These are phyloP conservation scores for Globisporangium emineosum DNA, from an alignment of 352 stramenopile species.

Conservation along the genomic window DNA sequence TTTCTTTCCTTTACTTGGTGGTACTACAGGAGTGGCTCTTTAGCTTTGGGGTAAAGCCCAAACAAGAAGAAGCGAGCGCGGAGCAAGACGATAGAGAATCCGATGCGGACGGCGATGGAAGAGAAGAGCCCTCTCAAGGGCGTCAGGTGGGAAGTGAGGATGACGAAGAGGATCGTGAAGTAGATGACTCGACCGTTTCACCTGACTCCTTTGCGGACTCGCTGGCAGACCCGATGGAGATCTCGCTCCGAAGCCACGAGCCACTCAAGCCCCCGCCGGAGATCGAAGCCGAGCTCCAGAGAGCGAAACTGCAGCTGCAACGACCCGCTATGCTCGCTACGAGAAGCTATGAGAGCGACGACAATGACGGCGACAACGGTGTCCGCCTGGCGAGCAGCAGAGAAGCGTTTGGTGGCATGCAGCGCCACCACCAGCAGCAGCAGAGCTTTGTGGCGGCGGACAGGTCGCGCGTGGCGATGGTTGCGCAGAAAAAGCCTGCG, in stretches of 20 bases:
- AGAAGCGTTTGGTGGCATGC: background rate
- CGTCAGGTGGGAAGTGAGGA: background rate
- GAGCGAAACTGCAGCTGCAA: conserved; percentile 24
- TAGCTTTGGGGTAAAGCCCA: conserved; percentile 5
- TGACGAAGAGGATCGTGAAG: background rate
- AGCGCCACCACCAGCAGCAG: background rate
- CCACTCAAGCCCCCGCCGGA: conserved; percentile 38
- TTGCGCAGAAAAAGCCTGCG: conserved; percentile 16
- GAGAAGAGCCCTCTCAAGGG: conserved; percentile 6
- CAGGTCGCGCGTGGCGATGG: background rate
- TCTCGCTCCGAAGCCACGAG: conserved; percentile 21
- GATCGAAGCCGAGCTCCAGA: conserved; percentile 37
- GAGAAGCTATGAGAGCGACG: background rate
- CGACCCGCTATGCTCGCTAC: conserved; percentile 16
- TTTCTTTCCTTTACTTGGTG: background rate
- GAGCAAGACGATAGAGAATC: conserved; percentile 22
- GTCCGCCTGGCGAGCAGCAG: too few relatives aligned
- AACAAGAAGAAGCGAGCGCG: conserved; percentile 10
- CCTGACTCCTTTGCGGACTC: conserved; percentile 23
- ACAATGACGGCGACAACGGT: background rate
- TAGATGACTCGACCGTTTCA: too few relatives aligned
- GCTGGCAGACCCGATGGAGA: conserved; percentile 10
- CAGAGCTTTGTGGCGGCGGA: conserved; percentile 14
- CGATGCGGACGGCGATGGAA: background rate
- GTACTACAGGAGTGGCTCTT: conserved; percentile 26